Conservation (phyloP, 768 basidiomycete species). For the Multifurca ochricompacta region DNA sequence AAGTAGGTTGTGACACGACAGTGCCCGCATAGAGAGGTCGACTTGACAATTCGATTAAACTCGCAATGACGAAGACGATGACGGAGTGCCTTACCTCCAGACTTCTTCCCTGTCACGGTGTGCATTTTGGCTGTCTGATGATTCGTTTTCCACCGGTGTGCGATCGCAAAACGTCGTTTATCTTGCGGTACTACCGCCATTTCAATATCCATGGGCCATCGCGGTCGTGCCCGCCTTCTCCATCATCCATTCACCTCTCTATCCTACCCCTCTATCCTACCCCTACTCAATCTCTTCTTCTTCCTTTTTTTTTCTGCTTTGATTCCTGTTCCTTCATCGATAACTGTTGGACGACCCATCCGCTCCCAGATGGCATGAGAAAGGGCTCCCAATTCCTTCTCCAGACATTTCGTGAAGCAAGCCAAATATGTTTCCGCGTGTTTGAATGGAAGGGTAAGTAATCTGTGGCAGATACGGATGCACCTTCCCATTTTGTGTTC, state of each 20-base stretch:
- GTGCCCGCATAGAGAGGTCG: neutral
- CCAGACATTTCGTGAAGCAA: neutral
- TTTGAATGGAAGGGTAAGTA: neutral
- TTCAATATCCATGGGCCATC: too few species aligned
- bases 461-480: neutral
- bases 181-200: too few species aligned
- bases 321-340: too few species aligned
- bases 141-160: too few species aligned
- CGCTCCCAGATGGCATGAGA: neutral
- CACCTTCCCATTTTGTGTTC: neutral
- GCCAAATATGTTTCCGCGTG: neutral
- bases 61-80: too few species aligned
- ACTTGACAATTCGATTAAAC: neutral
- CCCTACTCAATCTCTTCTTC: too few species aligned
- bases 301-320: neutral
- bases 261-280: too few species aligned
- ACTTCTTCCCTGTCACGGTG: neutral
- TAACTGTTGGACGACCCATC: neutral
- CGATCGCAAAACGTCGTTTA: too few species aligned
- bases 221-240: too few species aligned
- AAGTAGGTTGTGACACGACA: slow-evolving; percentile 8
- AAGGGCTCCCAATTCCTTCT: neutral
- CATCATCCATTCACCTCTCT: too few species aligned
- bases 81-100: neutral
- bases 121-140: neutral